Evolutionary conservation across 2,329 filamentous ascomycete species (phyloP).

Genomic region (Arthrinium phaeospermum): DNA sequence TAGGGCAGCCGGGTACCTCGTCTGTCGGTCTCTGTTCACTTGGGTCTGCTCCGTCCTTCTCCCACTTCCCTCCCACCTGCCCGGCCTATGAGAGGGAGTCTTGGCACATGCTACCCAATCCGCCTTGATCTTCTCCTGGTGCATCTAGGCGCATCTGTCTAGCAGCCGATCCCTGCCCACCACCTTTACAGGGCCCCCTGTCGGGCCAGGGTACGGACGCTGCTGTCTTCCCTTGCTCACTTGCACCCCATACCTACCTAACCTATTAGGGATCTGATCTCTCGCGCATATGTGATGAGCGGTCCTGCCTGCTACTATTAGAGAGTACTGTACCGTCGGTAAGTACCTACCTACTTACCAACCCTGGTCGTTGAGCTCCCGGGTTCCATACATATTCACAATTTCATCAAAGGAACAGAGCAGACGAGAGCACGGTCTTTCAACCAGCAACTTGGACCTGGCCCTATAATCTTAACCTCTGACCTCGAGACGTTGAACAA

Average conservation of each 20-base stretch:
- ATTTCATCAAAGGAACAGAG: slow-evolving; percentile 18
- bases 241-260: slow-evolving; percentile 10
- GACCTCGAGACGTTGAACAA: slow-evolving; percentile 19
- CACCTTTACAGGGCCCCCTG: slow-evolving; percentile 1
- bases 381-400: slow-evolving; percentile 11
- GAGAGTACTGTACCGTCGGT: too few relatives aligned
- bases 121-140: slow-evolving; percentile 18
- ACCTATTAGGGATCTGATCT: slow-evolving; percentile 18
- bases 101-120: slow-evolving; percentile 17
- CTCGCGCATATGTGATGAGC: slow-evolving; percentile 9
- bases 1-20: neutral
- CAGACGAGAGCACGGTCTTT: slow-evolving; percentile 18
- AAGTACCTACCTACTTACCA: neutral
- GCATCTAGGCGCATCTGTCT: slow-evolving; percentile 8
- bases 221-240: slow-evolving; percentile 9
- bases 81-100: neutral
- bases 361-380: neutral
- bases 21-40: neutral
- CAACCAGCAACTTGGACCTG: slow-evolving; percentile 8
- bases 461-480: slow-evolving; percentile 19
- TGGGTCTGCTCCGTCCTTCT: slow-evolving; percentile 1
- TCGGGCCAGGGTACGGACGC: slow-evolving; percentile 3
- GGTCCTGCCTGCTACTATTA: neutral
- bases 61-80: neutral
- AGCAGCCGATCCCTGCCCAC: slow-evolving; percentile 17